Evolutionary conservation across 495 filamentous ascomycete species (phyloP), one percentile per base, ranked within the genome.

Genomic region (Bathelium albidoporum): DNA sequence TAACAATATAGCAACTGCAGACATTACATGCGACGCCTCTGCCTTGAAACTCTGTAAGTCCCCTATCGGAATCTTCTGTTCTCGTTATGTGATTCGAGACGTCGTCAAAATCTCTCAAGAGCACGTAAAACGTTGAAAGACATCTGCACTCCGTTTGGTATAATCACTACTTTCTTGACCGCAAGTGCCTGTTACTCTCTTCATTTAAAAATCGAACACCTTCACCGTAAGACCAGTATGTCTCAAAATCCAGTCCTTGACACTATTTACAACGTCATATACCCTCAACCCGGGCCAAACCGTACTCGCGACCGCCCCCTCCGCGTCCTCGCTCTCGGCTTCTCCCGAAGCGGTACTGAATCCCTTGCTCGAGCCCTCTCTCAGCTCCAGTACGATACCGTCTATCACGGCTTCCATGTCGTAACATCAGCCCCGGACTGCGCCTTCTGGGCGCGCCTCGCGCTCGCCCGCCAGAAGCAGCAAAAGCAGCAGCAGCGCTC

Each of bases 341-440:
- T 72, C 43, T 66, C 68, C 24, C 68, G 73, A 45, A 68, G 70
- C n/a, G 73, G 66, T 44, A 75, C 70, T 4, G 71, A 72, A 26
- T 73, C 71, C 0, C 71, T 75, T 18, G 43, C 59, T 0, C 45
- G 45, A 7, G 73, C 70, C 1, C 67, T 75, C 12, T 31, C 32
- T 1, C 65, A 65, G 22, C 71, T 75, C 16, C 70, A 70, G n/a
- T 70, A 72, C 63, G 68, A 68, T 29, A 65, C 68, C 45, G 61
- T 68, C 44, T 75, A 70, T 45, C 73, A 75, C 64, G 72, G 72
- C 29, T 73, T 65, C 41, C 59, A 72, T 18, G 64, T 65, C 43
- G 45, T 29, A 32, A 12, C 14, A 5, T 32, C 34, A 1, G 52
- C 62, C 4, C 32, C 24, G 11, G 32, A 58, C 39, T 32, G 22